Conservation (phyloP, 768 basidiomycete genomes). For the Russula abietina region DNA sequence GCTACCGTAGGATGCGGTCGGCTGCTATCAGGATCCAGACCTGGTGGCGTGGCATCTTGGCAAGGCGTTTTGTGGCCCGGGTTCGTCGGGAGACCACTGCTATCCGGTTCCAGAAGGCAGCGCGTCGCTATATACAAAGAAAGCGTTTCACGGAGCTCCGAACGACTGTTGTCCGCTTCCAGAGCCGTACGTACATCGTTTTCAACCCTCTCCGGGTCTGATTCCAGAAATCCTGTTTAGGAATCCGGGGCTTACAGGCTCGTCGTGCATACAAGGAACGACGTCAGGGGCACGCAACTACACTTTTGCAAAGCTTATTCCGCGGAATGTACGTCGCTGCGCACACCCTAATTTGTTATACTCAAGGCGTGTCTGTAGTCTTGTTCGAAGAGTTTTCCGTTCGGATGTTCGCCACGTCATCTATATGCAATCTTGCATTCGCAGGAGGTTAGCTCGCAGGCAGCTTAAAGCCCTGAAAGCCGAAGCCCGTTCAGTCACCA, state of each 20-base stretch:
- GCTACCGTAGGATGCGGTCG: slow-evolving; percentile 61
- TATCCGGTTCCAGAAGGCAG: slow-evolving; percentile 63
- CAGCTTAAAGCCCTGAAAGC: slow-evolving; percentile 77
- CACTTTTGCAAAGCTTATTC: slow-evolving; percentile 70
- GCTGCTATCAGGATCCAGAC: slow-evolving; percentile 86
- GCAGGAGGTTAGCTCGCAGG: slow-evolving; percentile 80
- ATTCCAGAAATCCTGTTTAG: slow-evolving; percentile 35
- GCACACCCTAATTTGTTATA: not conserved
- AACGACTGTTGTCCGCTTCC: slow-evolving; percentile 61
- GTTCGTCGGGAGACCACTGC: slow-evolving; percentile 74
- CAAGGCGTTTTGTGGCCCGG: slow-evolving; percentile 59
- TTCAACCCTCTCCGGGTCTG: slow-evolving; percentile 9
- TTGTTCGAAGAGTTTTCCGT: slow-evolving; percentile 48
- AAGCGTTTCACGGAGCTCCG: slow-evolving; percentile 59
- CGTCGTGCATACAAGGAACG: slow-evolving; percentile 54
- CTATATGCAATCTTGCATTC: slow-evolving; percentile 85
- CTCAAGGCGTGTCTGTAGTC: slow-evolving; percentile 33
- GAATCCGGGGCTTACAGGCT: slow-evolving; percentile 67
- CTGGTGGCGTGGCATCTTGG: slow-evolving; percentile 88
- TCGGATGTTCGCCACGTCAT: slow-evolving; percentile 67
- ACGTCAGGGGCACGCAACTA: slow-evolving; percentile 55
- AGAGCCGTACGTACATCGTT: slow-evolving; percentile 66
- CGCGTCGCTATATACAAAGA: slow-evolving; percentile 70
- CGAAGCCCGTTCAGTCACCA: slow-evolving; percentile 94
- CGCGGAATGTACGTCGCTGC: slow-evolving; percentile 73